Evolutionary conservation across 1,284 basidiomycete genomes (phyloP).

Genomic region (Hymenochaete sp.): DNA sequence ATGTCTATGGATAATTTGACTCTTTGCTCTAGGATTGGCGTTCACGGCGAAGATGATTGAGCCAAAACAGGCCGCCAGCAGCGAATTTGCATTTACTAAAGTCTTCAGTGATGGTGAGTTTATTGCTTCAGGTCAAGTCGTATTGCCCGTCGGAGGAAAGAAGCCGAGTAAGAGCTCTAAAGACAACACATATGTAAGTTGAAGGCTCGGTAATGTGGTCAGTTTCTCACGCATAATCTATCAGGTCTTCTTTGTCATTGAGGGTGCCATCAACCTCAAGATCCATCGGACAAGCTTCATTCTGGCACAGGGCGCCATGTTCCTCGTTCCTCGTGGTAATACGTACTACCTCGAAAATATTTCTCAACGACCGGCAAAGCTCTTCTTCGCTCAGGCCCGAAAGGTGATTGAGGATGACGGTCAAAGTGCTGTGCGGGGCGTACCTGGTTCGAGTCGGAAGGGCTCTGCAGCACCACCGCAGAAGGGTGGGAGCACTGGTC

Average conservation of each 20-base stretch:
- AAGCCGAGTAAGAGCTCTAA: slow-evolving; percentile 88
- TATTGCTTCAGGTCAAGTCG: slow-evolving; percentile 82
- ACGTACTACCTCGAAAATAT: slow-evolving; percentile 88
- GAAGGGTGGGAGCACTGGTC: not conserved
- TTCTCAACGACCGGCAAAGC: slow-evolving; percentile 63
- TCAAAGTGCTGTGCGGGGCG: not conserved
- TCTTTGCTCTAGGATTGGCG: slow-evolving; percentile 49
- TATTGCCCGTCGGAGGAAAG: slow-evolving; percentile 65
- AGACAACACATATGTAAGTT: slow-evolving; percentile 90
- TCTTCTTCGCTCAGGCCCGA: slow-evolving; percentile 93
- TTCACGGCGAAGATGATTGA: slow-evolving; percentile 61
- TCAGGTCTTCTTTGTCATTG: slow-evolving; percentile 82
- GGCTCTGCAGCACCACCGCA: not conserved
- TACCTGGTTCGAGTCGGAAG: not conserved
- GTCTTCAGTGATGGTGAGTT: slow-evolving; percentile 91
- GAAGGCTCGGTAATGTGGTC: not conserved
- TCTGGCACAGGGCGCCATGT: slow-evolving; percentile 78
- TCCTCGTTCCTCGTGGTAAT: slow-evolving; percentile 90
- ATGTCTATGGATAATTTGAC: slow-evolving; percentile 1
- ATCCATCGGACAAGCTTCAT: slow-evolving; percentile 75
- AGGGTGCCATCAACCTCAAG: slow-evolving; percentile 81
- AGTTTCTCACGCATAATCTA: slow-evolving; percentile 1
- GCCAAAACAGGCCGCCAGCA: slow-evolving; percentile 49
- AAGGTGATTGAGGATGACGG: slow-evolving; percentile 45
- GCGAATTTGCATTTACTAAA: slow-evolving; percentile 83